These are phyloP conservation scores for Curvularia sp. DNA, from an alignment of 2,329 filamentous ascomycete species.

Conservation along the genomic window DNA sequence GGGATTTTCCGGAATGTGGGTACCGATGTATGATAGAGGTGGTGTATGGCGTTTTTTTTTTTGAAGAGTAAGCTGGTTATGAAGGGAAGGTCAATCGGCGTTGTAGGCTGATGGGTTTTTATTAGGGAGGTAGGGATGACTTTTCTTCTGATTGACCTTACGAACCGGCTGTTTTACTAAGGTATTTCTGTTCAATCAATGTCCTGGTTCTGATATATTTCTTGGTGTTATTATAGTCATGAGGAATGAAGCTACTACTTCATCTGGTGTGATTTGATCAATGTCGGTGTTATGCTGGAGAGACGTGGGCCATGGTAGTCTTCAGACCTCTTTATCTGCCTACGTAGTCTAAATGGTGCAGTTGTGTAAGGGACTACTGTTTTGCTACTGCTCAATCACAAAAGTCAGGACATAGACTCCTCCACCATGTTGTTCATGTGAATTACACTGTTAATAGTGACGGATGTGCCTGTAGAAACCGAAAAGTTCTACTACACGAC, in stretches of 20 bases:
- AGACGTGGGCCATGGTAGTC: no score
- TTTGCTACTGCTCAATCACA: no score
- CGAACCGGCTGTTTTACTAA: background rate
- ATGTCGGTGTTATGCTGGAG: no score
- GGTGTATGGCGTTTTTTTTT: constrained; percentile 6
- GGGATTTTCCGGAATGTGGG: background rate
- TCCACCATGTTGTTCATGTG: no score
- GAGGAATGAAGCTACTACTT: background rate
- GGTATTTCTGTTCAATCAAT: background rate
- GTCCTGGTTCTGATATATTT: background rate
- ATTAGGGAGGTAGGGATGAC: background rate
- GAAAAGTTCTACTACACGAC: no score
- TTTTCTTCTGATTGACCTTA: background rate
- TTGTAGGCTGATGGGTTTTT: background rate
- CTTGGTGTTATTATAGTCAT: background rate
- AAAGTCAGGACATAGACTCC: no score
- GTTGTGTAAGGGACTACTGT: no score
- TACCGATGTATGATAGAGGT: background rate
- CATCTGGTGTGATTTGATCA: no score
- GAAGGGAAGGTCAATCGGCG: background rate
- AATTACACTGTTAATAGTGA: no score
- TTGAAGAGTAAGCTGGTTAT: background rate
- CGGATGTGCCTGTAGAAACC: no score
- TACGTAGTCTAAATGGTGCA: background rate
- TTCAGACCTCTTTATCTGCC: background rate